Evolutionary conservation across 2,329 filamentous ascomycete genomes (phyloP).

Genomic region (Ascochyta pisi): DNA sequence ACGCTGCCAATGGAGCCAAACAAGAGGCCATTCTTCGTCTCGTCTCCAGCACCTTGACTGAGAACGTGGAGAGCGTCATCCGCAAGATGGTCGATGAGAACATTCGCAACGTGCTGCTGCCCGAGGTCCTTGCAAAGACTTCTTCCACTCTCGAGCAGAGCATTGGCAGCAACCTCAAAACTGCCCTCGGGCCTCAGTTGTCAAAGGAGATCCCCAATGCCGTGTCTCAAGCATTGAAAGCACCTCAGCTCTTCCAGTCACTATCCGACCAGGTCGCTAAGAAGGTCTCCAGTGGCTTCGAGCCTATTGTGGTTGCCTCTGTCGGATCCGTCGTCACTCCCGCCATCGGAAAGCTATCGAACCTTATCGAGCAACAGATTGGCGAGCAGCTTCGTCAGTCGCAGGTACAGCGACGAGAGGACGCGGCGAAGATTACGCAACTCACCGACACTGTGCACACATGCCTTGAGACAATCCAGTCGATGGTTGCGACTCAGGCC

Average conservation of each 20-base stretch:
- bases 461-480: constrained; percentile 72
- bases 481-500: constrained; percentile 72
- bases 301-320: constrained; percentile 69
- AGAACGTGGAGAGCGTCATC: constrained; percentile 78
- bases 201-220: constrained; percentile 77
- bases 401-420: constrained; percentile 60
- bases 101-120: constrained; percentile 78
- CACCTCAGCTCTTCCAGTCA: constrained; percentile 73
- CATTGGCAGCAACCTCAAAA: constrained; percentile 71
- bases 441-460: constrained; percentile 71
- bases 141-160: constrained; percentile 73
- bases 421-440: constrained; percentile 73
- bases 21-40: constrained; percentile 73
- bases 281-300: constrained; percentile 71
- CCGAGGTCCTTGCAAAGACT: constrained; percentile 72
- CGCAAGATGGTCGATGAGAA: constrained; percentile 77
- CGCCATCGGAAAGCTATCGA: constrained; percentile 70
- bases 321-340: constrained; percentile 62
- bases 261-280: constrained; percentile 76
- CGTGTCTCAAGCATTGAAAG: constrained; percentile 72
- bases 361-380: constrained; percentile 70
- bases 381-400: constrained; percentile 59
- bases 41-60: constrained; percentile 71
- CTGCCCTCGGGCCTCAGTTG: constrained; percentile 69
- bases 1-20: constrained; percentile 68